Conservation (phyloP, 108 stramenopile genomes). For the Discostella pseudostelligera region DNA sequence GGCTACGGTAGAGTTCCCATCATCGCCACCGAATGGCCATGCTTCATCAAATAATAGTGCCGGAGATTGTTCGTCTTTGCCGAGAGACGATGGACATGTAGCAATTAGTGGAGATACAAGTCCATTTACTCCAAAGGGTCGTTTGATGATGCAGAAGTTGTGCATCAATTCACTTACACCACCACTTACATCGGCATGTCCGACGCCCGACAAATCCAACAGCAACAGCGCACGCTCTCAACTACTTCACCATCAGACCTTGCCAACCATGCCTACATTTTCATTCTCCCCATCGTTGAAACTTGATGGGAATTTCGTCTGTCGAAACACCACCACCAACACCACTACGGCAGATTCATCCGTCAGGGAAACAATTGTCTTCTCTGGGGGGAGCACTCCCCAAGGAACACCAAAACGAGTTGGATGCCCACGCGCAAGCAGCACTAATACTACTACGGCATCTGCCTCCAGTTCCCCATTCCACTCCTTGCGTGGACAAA, state of each 20-base stretch:
- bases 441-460: not conserved
- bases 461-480: not conserved
- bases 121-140: conserved; percentile 4
- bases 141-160: conserved; percentile 3
- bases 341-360: not conserved
- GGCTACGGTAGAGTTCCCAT: not conserved
- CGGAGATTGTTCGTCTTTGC: not conserved
- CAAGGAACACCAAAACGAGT: not conserved
- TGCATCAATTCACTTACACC: not conserved
- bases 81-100: not conserved
- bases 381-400: not conserved
- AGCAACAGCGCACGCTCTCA: not conserved
- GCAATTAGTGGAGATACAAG: not conserved
- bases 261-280: not conserved
- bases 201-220: not conserved
- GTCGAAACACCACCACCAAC: not conserved
- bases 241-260: not conserved
- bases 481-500: not conserved
- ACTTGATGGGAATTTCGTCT: not conserved
- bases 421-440: not conserved
- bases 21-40: not conserved
- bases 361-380: not conserved
- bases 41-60: not conserved
- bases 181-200: not conserved
- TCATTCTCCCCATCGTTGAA: not conserved